Evolutionary conservation across 2,329 filamentous ascomycete species (phyloP).

Genomic region (Teratosphaeriaceae sp.): DNA sequence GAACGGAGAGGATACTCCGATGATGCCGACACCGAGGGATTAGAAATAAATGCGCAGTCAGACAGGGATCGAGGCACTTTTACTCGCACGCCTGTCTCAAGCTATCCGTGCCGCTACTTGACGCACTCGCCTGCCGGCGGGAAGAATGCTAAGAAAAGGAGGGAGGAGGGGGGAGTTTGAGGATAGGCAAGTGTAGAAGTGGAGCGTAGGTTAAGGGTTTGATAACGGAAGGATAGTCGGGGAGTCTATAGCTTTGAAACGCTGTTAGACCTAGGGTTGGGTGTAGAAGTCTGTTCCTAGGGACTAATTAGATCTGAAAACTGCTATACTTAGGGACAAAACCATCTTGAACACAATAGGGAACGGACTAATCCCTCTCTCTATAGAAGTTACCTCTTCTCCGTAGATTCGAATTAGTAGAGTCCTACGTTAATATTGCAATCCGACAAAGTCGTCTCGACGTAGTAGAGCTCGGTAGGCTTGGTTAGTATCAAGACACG

Average conservation of each 20-base stretch:
- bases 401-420: not conserved
- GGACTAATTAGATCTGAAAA: not conserved
- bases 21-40: not conserved
- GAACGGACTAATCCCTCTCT: not conserved
- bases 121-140: not conserved
- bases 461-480: too few species aligned
- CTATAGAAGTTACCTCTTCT: not conserved
- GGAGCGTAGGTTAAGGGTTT: not conserved
- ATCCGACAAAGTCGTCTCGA: too few species aligned
- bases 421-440: not conserved
- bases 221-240: not conserved
- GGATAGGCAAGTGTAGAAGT: not conserved
- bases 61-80: conserved; percentile 1
- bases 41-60: conserved; percentile 1
- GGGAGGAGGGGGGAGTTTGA: not conserved
- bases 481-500: too few species aligned
- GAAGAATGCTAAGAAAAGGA: conserved; percentile 1
- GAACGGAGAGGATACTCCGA: conserved; percentile 1
- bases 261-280: not conserved
- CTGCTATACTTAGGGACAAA: not conserved
- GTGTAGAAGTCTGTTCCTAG: not conserved
- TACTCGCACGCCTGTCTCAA: not conserved
- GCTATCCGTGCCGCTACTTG: not conserved
- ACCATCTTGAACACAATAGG: conserved; percentile 1
- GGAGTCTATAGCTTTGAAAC: not conserved